Conservation (phyloP, 2,329 filamentous ascomycete genomes). For the Fusarium coicis region DNA sequence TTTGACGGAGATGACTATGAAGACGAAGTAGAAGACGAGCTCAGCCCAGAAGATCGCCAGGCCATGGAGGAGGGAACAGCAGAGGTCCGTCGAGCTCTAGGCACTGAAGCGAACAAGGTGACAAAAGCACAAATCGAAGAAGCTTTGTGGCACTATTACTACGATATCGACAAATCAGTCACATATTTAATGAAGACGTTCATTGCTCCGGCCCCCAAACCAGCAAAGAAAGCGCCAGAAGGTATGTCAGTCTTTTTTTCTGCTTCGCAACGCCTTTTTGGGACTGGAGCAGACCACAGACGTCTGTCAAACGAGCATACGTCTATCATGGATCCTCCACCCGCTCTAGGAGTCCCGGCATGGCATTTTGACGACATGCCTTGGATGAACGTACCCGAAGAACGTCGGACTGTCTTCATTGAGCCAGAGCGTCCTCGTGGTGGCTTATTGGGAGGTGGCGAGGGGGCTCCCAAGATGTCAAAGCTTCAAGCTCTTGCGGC, state of each 20-base stretch:
- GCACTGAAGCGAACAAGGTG: constrained; percentile 66
- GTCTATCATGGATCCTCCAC: constrained; percentile 30
- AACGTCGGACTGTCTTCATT: constrained; percentile 74
- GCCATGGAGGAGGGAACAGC: constrained; percentile 72
- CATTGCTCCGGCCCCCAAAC: constrained; percentile 58
- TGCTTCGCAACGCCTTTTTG: constrained; percentile 42
- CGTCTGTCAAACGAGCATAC: constrained; percentile 21
- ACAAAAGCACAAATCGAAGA: constrained; percentile 80
- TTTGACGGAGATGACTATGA: constrained; percentile 60
- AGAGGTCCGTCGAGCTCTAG: constrained; percentile 74
- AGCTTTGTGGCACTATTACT: constrained; percentile 95
- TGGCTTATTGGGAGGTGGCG: constrained; percentile 82
- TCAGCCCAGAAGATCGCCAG: constrained; percentile 59
- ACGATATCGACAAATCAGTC: constrained; percentile 87
- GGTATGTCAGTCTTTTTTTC: constrained; percentile 55
- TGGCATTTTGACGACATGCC: constrained; percentile 85
- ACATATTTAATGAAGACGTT: constrained; percentile 78
- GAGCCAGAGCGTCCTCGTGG: constrained; percentile 65
- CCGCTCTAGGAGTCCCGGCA: constrained; percentile 47
- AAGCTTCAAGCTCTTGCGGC: constrained; percentile 93
- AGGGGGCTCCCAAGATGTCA: constrained; percentile 76
- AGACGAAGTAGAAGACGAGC: constrained; percentile 58
- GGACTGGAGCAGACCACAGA: constrained; percentile 49
- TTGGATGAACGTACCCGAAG: constrained; percentile 79
- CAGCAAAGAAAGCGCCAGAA: constrained; percentile 56